A percentile compares a stretch with the other conserved stretches of the same genome.
phyloP scores from a whole-genome alignment of 2,329 filamentous ascomycete species.

The Pyrenophora graminea region DNA sequence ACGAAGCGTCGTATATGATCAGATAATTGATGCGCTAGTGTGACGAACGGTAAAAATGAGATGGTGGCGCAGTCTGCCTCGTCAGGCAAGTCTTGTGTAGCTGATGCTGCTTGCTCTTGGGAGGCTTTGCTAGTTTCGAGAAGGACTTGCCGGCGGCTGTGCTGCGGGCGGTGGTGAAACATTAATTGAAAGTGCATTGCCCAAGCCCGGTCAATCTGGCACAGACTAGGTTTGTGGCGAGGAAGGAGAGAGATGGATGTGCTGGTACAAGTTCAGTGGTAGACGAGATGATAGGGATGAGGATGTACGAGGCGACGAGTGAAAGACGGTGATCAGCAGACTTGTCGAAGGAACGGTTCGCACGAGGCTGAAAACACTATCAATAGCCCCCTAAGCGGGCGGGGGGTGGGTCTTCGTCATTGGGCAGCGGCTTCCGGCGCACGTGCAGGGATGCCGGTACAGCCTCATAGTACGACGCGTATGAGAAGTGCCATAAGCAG shows the following conservation, averaged over 20 bases:
- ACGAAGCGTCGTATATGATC: background rate
- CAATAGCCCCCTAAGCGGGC: conserved; percentile 4
- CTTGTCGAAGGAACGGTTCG: conserved; percentile 2
- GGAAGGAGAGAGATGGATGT: background rate
- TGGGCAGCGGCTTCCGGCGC: conserved; percentile 11
- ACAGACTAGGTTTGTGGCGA: background rate
- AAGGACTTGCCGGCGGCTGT: conserved; percentile 3
- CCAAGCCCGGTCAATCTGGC: conserved; percentile 1
- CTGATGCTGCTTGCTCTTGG: background rate
- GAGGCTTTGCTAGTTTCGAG: background rate
- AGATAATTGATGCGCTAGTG: too few relatives aligned
- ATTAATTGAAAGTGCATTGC: conserved; percentile 5
- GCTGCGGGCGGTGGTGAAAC: conserved; percentile 14
- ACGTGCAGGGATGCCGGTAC: conserved; percentile 16
- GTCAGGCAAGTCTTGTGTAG: background rate
- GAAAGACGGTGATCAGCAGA: background rate
- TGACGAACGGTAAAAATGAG: background rate
- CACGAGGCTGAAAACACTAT: conserved; percentile 9
- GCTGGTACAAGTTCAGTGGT: background rate
- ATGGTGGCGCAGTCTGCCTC: background rate
- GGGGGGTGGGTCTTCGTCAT: conserved; percentile 11
- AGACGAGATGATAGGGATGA: background rate
- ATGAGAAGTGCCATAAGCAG: conserved; percentile 5
- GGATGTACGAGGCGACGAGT: background rate
- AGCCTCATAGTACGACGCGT: conserved; percentile 18